Evolutionary conservation across 108 stramenopile genomes (phyloP), one percentile per base, ranked within the genome.

Genomic region (Cylindrotheca closterium): DNA sequence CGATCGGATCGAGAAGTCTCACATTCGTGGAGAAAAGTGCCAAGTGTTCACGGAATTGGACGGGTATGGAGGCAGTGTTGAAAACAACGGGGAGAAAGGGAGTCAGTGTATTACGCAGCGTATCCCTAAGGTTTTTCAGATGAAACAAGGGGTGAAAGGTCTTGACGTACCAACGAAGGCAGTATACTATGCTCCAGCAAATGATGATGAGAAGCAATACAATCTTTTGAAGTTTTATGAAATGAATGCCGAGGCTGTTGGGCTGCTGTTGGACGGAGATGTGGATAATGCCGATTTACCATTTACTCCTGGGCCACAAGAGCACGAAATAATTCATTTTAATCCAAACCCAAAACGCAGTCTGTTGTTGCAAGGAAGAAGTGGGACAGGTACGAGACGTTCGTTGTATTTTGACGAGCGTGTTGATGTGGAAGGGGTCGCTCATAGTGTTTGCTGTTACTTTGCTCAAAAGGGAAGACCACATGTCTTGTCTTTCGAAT

Each of bases 151-250:
- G 31, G 26, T 63, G 15, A 4, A 37, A 3, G 47, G 51, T 37
- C 1, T 12, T 27, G 51, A 30, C 19, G 30, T 22, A 19, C 28
- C 34, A 46, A 62, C 62, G 47, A 56, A 24, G 63, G 56, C 2
- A 51, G 51, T 34, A 24, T 66, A 75, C 30, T 75, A 53, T 22
- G 64, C 66, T 27, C 79, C 79, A 25, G 74, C 70, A 29, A 67
- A 59, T 49, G 71, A 75, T 30, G 79, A 80, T 49, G 67, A 60
- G 12, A 21, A 53, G 2, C 79, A 80, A 32, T 80, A 51, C 56
- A 80, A 64, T 19, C 65, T 80, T 12, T 53, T 80, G 18, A 80
- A 80, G 66, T 80, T 80, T 26, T 80, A 80, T 61, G 74, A 80
- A 42, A 31, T 80, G 2, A 68, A 75, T 27, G 65, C 55, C 5